A percentile compares a stretch with the other conserved stretches of the same genome.
These are phyloP conservation scores for Helotiales sp. DNA, from an alignment of 2,329 filamentous ascomycete species.

Conservation along the genomic window DNA sequence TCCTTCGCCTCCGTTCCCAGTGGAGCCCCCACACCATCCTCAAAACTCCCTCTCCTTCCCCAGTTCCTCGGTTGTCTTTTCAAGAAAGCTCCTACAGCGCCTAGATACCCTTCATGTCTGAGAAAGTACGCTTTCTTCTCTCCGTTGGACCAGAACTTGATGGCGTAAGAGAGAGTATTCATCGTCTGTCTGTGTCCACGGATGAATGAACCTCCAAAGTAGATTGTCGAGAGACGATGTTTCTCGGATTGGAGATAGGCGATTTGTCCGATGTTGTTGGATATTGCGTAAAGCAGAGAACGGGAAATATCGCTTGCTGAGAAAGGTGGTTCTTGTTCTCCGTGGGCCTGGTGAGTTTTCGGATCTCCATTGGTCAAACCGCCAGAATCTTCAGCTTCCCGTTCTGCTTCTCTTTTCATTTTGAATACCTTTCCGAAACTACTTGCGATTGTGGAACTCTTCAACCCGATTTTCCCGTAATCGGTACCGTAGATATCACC, in stretches of 20 bases:
- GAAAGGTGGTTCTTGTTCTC: conserved; percentile 51
- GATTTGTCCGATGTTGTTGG: conserved; percentile 98
- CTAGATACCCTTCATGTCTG: conserved; percentile 92
- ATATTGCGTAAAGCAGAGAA: conserved; percentile 90
- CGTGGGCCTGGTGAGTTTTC: conserved; percentile 6
- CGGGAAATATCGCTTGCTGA: conserved; percentile 82
- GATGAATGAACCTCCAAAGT: conserved; percentile 97
- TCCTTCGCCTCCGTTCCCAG: conserved; percentile 22
- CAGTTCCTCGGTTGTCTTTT: conserved; percentile 89
- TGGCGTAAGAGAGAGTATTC: conserved; percentile 94
- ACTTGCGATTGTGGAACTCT: conserved; percentile 92
- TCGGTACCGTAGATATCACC: conserved; percentile 97
- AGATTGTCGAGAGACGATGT: conserved; percentile 87
- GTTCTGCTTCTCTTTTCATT: conserved; percentile 83
- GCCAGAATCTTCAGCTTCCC: conserved; percentile 71
- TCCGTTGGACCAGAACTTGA: conserved; percentile 96
- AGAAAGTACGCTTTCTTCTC: conserved; percentile 95
- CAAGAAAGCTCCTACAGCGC: conserved; percentile 89
- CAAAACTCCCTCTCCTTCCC: conserved; percentile 74
- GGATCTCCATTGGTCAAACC: conserved; percentile 31
- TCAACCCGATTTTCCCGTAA: conserved; percentile 94
- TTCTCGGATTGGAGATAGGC: conserved; percentile 97
- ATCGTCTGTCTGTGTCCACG: conserved; percentile 96
- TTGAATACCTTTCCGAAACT: conserved; percentile 97
- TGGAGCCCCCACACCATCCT: conserved; percentile 23